Conservation (phyloP, 345 rosid genomes). For the Viola odorata region DNA sequence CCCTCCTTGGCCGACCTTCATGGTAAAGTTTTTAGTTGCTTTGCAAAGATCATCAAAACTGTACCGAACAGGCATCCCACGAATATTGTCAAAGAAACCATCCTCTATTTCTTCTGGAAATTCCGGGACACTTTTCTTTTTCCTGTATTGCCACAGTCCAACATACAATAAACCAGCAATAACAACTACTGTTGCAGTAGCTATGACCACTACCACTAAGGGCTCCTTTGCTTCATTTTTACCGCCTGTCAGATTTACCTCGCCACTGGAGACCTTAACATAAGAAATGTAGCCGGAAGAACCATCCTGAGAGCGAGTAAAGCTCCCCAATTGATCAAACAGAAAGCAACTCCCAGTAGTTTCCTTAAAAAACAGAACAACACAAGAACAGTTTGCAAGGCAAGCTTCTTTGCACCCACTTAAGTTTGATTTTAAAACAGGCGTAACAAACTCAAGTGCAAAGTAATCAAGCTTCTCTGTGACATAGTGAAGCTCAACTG, state of each 20-base stretch:
- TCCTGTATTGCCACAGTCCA: conserved; percentile 31
- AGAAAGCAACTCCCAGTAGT: conserved; percentile 36
- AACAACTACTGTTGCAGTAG: conserved; percentile 21
- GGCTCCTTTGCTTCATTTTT: conserved; percentile 5
- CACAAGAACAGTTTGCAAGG: conserved; percentile 40
- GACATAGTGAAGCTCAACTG: conserved; percentile 19
- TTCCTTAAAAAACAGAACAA: conserved; percentile 41
- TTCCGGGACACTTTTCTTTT: conserved; percentile 14
- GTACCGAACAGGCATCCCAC: conserved; percentile 35
- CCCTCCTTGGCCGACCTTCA: conserved; percentile 47
- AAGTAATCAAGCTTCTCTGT: conserved; percentile 49
- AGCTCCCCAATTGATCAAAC: conserved; percentile 45
- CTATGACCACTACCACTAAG: conserved; percentile 15
- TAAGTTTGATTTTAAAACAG: conserved; percentile 23
- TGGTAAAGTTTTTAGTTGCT: conserved; percentile 40
- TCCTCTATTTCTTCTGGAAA: conserved; percentile 22
- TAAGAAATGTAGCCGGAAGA: conserved; percentile 32
- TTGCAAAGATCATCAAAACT: conserved; percentile 33
- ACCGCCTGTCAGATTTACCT: not conserved
- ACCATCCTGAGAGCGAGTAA: conserved; percentile 25
- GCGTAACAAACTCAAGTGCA: conserved; percentile 38
- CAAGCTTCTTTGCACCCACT: conserved; percentile 44
- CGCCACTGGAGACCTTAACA: conserved; percentile 28
- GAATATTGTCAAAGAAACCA: conserved; percentile 26
- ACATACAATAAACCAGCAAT: conserved; percentile 31